Evolutionary conservation across 495 filamentous ascomycete species (phyloP), one percentile per base, ranked within the genome.

Genomic region (Trichoderma orchidacearum): DNA sequence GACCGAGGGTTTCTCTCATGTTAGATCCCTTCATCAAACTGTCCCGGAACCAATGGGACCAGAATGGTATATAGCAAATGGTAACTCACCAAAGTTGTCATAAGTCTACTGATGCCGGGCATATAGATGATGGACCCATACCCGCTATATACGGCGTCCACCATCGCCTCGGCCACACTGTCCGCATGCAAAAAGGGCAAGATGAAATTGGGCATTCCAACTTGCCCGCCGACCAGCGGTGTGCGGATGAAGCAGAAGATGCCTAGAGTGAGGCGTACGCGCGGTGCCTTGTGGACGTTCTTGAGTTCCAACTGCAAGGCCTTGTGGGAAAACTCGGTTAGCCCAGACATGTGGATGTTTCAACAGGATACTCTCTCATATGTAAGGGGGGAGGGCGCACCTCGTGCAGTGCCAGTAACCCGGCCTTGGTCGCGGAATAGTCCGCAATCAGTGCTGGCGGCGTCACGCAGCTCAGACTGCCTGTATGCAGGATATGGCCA

Each of bases 391-490:
- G n/a, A n/a, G n/a, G n/a, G n/a, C n/a, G n/a, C 30, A 27, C 53
- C 31, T 55, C 77, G 59, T 84, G 77, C 59, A 85, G 75, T 0
- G 79, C 72, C 18, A 80, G 67, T 5, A 78, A 72, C 48, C 73
- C 79, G 2, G 76, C 79, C 67, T 85, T 85, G 51, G 77, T 75
- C 58, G 69, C 70, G 58, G 71, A 72, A 64, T 85, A 85, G 54
- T 81, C 75, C 3, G 72, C 71, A 59, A 78, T 73, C 29, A 74
- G 70, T 2, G 76, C 72, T 15, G 75, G 58, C 0, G 68, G 70
- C 2, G 79, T 60, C 58, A 81, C 83, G 21, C 70, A 75, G 51
- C 79, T 75, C 67, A 84, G 71, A 36, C 74, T 79, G 3, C 81
- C 80, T 9, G 79, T 63, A 0, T 74, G 76, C 30, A 85, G 65